A percentile compares a stretch with the other conserved stretches of the same genome.
Conservation (phyloP, 164 flowering plant genomes). For the Chimonanthus praecox region DNA sequence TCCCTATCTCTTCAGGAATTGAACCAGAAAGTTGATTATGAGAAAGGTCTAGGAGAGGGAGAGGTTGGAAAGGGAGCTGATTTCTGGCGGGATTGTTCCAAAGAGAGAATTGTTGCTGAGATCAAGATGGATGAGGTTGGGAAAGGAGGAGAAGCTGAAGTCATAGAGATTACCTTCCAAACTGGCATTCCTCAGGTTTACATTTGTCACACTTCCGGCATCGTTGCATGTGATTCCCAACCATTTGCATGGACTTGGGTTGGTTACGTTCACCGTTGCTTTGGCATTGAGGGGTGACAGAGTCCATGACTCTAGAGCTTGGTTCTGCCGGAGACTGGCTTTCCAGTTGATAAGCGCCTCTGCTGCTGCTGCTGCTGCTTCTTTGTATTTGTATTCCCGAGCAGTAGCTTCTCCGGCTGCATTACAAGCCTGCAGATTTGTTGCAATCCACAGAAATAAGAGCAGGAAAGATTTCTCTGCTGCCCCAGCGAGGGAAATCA, state of each 20-base stretch:
- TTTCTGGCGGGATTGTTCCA: not conserved
- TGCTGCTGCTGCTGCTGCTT: conserved; percentile 8
- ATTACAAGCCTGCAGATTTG: not conserved
- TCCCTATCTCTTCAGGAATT: too few species aligned
- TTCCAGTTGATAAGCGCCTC: conserved; percentile 19
- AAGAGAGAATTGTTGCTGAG: not conserved
- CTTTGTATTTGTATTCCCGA: not conserved
- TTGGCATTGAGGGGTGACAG: not conserved
- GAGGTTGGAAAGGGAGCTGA: conserved; percentile 1
- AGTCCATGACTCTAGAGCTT: conserved; percentile 17
- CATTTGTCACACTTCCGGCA: not conserved
- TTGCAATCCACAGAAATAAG: not conserved
- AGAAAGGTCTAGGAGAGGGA: not conserved
- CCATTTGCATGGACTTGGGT: conserved; percentile 18
- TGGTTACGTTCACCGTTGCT: not conserved
- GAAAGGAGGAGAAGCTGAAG: too few species aligned
- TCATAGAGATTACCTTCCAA: conserved; percentile 15
- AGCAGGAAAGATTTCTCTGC: not conserved
- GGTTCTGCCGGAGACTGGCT: conserved; percentile 13
- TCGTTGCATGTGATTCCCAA: conserved; percentile 8
- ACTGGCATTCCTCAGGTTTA: conserved; percentile 2
- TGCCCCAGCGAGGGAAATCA: not conserved
- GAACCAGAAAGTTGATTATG: not conserved
- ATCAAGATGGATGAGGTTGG: too few species aligned
- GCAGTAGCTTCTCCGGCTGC: not conserved